Conservation (phyloP, 1,284 basidiomycete species). For the Stygiomarasmius scandens region DNA sequence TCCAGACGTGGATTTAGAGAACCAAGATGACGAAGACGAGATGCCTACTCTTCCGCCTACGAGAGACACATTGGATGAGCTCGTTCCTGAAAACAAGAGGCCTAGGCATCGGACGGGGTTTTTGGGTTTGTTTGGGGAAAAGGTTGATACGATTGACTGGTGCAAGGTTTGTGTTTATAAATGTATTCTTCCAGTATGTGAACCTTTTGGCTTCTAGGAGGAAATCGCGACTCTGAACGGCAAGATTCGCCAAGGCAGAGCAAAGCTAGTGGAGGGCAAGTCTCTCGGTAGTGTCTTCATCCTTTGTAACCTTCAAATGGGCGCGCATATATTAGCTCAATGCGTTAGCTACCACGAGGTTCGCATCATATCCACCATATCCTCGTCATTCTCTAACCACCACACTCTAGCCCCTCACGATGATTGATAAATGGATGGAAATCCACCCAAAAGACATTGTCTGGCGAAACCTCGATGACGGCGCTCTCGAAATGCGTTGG, state of each 20-base stretch:
- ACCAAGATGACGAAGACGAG: constrained; percentile 5
- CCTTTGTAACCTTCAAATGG: constrained; percentile 79
- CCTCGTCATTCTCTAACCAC: background rate
- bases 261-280: constrained; percentile 41
- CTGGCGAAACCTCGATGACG: constrained; percentile 55
- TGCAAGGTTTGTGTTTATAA: constrained; percentile 50
- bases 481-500: constrained; percentile 49
- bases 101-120: constrained; percentile 64
- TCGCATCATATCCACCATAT: constrained; percentile 24
- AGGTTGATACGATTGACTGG: constrained; percentile 79
- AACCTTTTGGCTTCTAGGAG: constrained; percentile 29
- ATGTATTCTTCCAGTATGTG: constrained; percentile 1
- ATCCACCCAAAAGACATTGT: constrained; percentile 76
- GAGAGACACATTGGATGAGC: constrained; percentile 45
- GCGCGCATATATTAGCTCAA: constrained; percentile 71
- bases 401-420: constrained; percentile 57
- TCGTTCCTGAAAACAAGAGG: constrained; percentile 56
- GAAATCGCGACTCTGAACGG: constrained; percentile 55
- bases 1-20: constrained; percentile 12
- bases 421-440: constrained; percentile 69
- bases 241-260: constrained; percentile 46
- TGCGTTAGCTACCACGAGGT: constrained; percentile 60
- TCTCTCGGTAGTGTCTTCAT: constrained; percentile 75
- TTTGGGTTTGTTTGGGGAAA: constrained; percentile 63
- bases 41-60: constrained; percentile 22